Evolutionary conservation across 2,329 filamentous ascomycete genomes (phyloP), one percentile per base, ranked within the genome.

Genomic region (Hypoxylon sp.): DNA sequence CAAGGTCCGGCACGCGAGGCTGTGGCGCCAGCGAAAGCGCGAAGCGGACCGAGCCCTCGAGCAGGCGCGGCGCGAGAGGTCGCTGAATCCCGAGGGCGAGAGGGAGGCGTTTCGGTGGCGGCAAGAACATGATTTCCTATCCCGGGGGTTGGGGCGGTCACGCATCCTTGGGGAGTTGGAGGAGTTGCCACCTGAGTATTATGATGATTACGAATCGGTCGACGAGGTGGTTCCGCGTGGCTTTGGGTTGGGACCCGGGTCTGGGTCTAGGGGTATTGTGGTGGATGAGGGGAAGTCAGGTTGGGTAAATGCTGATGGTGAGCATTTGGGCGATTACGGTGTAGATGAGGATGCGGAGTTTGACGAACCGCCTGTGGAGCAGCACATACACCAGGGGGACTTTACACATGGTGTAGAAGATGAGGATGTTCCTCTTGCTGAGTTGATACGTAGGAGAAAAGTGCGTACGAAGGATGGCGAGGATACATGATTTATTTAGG

Each of bases 271-370:
- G n/a, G 71, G 72, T 3, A 67, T 74, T 42, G 71, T 77, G 3
- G 62, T 72, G 0, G 71, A 77, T 47, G 83, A 84, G 71, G 87
- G 86, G 4, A 84, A 87, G 74, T 85, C 85, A 46, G 86, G 82
- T 4, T 96, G 92, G 92, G 88, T 85, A 0, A 95, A 94, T 72
- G 85, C 88, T 0, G 92, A 95, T 58, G 93, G 92, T 1, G 92
- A 95, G 75, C 84, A 88, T 35, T 80, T 96, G 54, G 84, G 87
- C 46, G 93, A 96, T 74, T 96, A 90, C 75, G 93, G 93, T 1
- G 92, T 96, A 0, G 93, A 95, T 73, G 91, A 94, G 74, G 91
- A 92, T 13, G 87, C 86, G 0, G 91, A 94, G 63, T 75, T 74
- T 31, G 76, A 78, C 46, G 75, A 76, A 46, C 46, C 42, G 9